Percentiles rank a stretch among this genome's conserved stretches.
These are phyloP conservation scores for Cyclotella kingstonii DNA, from an alignment of 108 stramenopile genomes.

Conservation along the genomic window DNA sequence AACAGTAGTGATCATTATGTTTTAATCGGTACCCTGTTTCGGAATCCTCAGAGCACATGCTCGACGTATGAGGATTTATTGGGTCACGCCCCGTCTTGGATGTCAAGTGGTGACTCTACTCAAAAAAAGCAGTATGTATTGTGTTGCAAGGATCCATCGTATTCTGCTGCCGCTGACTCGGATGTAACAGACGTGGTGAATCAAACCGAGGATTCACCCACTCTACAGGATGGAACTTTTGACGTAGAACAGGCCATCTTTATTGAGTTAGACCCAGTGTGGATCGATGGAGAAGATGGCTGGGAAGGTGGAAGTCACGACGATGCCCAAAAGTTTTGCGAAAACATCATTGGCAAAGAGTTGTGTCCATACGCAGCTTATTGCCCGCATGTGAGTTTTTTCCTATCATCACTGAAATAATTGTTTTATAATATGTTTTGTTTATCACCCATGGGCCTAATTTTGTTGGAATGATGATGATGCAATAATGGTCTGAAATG, in stretches of 20 bases:
- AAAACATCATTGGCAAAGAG: not conserved
- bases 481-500: too few species aligned
- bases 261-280: not conserved
- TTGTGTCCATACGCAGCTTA: slow-evolving; percentile 25
- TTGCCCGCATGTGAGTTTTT: slow-evolving; percentile 35
- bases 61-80: slow-evolving; percentile 1
- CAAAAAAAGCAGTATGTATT: slow-evolving; percentile 1
- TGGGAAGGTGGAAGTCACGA: slow-evolving; percentile 17
- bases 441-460: too few species aligned
- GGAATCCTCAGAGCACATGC: not conserved
- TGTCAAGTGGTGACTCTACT: not conserved
- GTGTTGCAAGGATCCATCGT: slow-evolving; percentile 8
- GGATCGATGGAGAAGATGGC: slow-evolving; percentile 12
- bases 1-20: not conserved
- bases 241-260: not conserved
- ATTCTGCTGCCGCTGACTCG: not conserved
- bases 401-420: too few species aligned
- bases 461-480: too few species aligned
- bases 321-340: slow-evolving; percentile 15
- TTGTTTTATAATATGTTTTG: too few species aligned
- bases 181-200: not conserved
- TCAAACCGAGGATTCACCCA: slow-evolving; percentile 6
- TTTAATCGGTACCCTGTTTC: not conserved
- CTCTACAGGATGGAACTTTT: not conserved
- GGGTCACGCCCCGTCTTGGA: not conserved